Evolutionary conservation across 768 basidiomycete genomes (phyloP).

Genomic region (Hypholoma fasciculare): DNA sequence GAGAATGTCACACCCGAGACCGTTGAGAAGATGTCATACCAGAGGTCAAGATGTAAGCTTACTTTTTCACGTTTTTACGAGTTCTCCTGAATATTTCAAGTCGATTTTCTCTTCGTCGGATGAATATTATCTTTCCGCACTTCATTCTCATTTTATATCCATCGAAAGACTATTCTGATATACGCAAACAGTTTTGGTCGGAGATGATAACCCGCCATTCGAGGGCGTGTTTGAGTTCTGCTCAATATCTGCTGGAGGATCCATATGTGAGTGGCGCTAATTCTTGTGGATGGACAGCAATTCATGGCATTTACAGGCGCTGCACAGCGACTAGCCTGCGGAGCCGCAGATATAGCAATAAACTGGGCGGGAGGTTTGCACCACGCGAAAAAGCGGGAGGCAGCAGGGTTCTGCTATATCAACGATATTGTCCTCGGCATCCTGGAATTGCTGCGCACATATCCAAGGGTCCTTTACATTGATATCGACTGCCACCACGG

Average conservation of each 20-base stretch:
- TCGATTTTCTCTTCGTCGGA: not conserved
- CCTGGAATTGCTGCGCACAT: conserved; percentile 82
- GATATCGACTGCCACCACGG: conserved; percentile 99
- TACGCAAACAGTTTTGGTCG: conserved; percentile 62
- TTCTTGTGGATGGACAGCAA: not conserved
- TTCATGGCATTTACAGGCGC: conserved; percentile 78
- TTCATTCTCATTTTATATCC: not conserved
- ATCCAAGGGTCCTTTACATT: conserved; percentile 90
- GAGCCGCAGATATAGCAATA: conserved; percentile 88
- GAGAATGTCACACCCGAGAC: conserved; percentile 90
- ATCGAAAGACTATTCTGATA: not conserved
- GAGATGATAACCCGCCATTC: conserved; percentile 95
- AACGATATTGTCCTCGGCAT: conserved; percentile 97
- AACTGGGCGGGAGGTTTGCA: conserved; percentile 99
- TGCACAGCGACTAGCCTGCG: conserved; percentile 76
- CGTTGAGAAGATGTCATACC: conserved; percentile 78
- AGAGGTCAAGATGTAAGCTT: conserved; percentile 79
- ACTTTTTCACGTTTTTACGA: not conserved
- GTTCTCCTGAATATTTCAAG: not conserved
- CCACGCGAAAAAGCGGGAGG: conserved; percentile 98
- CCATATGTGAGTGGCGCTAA: conserved; percentile 60
- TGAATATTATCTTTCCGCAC: not conserved
- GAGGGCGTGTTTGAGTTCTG: conserved; percentile 97
- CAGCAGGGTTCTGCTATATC: conserved; percentile 98
- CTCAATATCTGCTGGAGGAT: conserved; percentile 92